A percentile compares a stretch with the other conserved stretches of the same genome.
Evolutionary conservation across 1,284 basidiomycete species (phyloP).

Genomic region (Vanrija sp.): DNA sequence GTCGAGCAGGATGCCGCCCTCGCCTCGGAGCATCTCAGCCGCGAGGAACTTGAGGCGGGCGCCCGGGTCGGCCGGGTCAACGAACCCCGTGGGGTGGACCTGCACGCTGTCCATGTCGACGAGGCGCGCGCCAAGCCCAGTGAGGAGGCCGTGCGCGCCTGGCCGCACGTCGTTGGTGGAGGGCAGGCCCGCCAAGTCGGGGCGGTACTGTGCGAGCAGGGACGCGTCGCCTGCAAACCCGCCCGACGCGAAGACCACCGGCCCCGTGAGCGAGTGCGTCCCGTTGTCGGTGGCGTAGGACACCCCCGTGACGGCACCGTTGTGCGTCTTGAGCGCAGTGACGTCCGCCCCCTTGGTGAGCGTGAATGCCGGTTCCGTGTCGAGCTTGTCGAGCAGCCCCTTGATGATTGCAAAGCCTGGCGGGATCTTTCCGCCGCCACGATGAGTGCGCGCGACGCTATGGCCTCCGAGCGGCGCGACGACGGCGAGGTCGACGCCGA

Average conservation of each 20-base stretch:
- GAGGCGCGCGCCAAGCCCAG: slow-evolving; percentile 1
- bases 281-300: background rate
- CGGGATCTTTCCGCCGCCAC: slow-evolving; percentile 6
- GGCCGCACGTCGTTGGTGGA: slow-evolving; percentile 9
- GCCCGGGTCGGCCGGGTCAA: background rate
- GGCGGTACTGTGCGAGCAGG: slow-evolving; percentile 6
- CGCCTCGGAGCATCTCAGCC: slow-evolving; percentile 8
- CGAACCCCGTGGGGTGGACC: slow-evolving; percentile 12
- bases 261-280: background rate
- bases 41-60: slow-evolving; percentile 11
- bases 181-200: slow-evolving; percentile 12
- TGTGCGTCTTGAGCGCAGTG: background rate
- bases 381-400: slow-evolving; percentile 7
- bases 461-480: slow-evolving; percentile 15
- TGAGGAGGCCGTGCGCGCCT: slow-evolving; percentile 5
- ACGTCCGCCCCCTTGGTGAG: slow-evolving; percentile 3
- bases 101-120: slow-evolving; percentile 18
- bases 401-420: slow-evolving; percentile 10
- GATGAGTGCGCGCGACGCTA: slow-evolving; percentile 10
- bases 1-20: slow-evolving; percentile 9
- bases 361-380: slow-evolving; percentile 3
- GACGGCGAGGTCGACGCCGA: slow-evolving; percentile 11
- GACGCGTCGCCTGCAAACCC: slow-evolving; percentile 11
- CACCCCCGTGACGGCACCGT: slow-evolving; percentile 1
- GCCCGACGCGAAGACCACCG: slow-evolving; percentile 11